Evolutionary conservation across 1,284 basidiomycete species (phyloP), one percentile per base, ranked within the genome.

Genomic region (Polyporus tsugae): DNA sequence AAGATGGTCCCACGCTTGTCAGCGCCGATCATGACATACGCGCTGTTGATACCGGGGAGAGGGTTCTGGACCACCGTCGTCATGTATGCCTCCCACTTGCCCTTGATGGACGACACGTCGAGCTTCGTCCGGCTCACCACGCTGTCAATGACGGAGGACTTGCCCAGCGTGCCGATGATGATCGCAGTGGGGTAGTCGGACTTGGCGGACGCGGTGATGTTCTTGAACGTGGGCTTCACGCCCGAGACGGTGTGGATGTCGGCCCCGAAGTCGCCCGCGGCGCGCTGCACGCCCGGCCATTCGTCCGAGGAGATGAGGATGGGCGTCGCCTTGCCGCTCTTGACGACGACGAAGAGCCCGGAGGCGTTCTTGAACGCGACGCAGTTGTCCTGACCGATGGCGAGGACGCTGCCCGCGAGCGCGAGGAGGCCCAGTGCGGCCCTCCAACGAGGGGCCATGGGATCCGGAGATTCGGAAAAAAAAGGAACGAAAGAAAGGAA

Each of bases 1-100:
- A 83, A 93, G 41, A 92, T 90, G 0, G 90, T 88, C 33, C 89
- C 90, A 58, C 90, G 79, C 77, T 88, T 90, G 78, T 92, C 90
- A 0, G 88, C 82, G 4, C 90, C 91, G 70, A 89, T 84, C 60
- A 93, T 85, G 35, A 92, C 86, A 77, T 91, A 89, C 25, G 89
- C 90, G 66, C 83, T 86, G 36, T 81, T 77, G 33, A 91, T 80
- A 6, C 88, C 89, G 29, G 86, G 85, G 5, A 91, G 79, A 6
- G 89, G 89, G 70, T 89, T 85, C 49, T 81, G 75, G 4, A 91
- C 87, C 64, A 86, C 84, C 61, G 78, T 78, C 4, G 86, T 80
- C 71, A 87, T 75, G 78, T 87, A 92, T 0, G 86, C 77, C 75
- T 92, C 91, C 91, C 91, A 92, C 68, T 88, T 81, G 2, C 90